Evolutionary conservation across 768 basidiomycete genomes (phyloP).

Genomic region (Lactarius sanguifluus): DNA sequence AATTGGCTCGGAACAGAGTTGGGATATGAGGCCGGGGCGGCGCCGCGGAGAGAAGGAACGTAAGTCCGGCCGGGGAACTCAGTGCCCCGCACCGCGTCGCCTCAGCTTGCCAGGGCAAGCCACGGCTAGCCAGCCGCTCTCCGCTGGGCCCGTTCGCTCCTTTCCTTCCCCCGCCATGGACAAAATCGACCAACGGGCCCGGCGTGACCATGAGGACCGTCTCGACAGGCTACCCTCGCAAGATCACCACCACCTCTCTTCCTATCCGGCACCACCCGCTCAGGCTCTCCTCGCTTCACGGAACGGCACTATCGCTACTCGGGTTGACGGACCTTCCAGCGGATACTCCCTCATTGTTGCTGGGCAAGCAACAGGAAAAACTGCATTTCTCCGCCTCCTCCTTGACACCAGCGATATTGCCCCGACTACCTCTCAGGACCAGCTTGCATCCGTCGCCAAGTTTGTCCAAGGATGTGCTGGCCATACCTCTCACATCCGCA

Average conservation of each 20-base stretch:
- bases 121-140: conserved; percentile 59
- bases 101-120: conserved; percentile 31
- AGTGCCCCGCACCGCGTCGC: conserved; percentile 29
- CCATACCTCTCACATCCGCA: conserved; percentile 70
- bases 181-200: conserved; percentile 50
- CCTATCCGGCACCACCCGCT: conserved; percentile 33
- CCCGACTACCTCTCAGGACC: conserved; percentile 61
- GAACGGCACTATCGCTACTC: conserved; percentile 33
- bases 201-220: conserved; percentile 46
- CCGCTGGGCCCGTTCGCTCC: conserved; percentile 32
- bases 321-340: conserved; percentile 39
- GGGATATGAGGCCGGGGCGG: conserved; percentile 29
- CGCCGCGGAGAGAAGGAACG: conserved; percentile 31
- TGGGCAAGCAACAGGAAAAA: conserved; percentile 82
- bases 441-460: conserved; percentile 77
- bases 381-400: conserved; percentile 80
- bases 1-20: conserved; percentile 19
- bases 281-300: conserved; percentile 33
- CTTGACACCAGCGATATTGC: conserved; percentile 78
- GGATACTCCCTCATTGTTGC: conserved; percentile 77
- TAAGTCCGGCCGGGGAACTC: conserved; percentile 30
- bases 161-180: conserved; percentile 53
- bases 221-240: conserved; percentile 29
- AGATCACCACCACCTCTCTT: conserved; percentile 31
- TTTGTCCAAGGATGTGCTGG: conserved; percentile 74